These are phyloP conservation scores for Cryphonectria naterciae DNA, from an alignment of 2,329 filamentous ascomycete genomes.

Conservation along the genomic window DNA sequence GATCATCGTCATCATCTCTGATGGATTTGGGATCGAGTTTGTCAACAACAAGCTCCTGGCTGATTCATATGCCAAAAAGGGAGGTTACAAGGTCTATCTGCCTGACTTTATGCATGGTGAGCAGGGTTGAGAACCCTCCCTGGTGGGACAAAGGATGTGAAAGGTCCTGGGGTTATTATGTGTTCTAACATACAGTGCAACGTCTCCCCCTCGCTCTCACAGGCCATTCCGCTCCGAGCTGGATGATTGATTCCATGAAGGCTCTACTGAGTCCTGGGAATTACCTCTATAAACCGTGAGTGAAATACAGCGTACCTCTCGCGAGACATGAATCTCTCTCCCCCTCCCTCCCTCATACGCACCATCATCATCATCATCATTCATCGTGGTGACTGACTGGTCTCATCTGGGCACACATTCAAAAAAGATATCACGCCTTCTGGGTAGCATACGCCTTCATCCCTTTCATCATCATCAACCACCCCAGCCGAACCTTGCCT, in stretches of 20 bases:
- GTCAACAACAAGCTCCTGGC: slow-evolving; percentile 57
- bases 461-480: slow-evolving; percentile 40
- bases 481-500: slow-evolving; percentile 39
- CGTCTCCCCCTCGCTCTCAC: neutral
- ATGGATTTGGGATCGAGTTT: slow-evolving; percentile 60
- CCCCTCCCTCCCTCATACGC: neutral
- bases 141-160: neutral
- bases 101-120: slow-evolving; percentile 58
- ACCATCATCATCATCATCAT: neutral
- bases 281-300: slow-evolving; percentile 38
- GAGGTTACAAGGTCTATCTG: slow-evolving; percentile 54
- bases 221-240: slow-evolving; percentile 40
- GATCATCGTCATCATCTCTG: slow-evolving; percentile 58
- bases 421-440: slow-evolving; percentile 35
- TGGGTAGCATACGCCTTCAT: slow-evolving; percentile 35
- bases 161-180: neutral
- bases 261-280: slow-evolving; percentile 32
- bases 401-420: neutral
- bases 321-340: too few relatives aligned
- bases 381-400: neutral
- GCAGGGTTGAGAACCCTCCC: neutral
- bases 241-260: slow-evolving; percentile 38
- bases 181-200: neutral
- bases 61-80: slow-evolving; percentile 57
- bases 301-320: neutral